Base-by-base conservation (phyloP, 2,329 filamentous ascomycete species). In the Ophiostoma perfectum region DNA sequence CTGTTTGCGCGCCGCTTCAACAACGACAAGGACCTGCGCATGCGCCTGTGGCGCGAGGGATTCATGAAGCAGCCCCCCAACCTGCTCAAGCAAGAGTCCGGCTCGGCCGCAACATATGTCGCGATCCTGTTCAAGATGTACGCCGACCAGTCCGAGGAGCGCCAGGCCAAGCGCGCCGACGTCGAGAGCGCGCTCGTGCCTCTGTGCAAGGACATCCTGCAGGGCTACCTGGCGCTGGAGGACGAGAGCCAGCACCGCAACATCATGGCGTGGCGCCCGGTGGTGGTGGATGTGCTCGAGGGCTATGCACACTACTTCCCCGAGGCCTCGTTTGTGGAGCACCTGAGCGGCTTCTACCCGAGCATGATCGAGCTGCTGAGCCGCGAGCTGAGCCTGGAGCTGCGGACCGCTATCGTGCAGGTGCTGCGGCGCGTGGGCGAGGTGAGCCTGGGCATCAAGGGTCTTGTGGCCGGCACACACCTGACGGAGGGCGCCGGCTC, bases 51-150 rank as follows among this genome's bases (percentile, higher is more conserved):
- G 92, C 86, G 93, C 66, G 95, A 99, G 77, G 95, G 96, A 0
- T 99, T 99, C 83, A 99, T 99, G 95, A 97, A 96, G 80, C 95
- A 99, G 77, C 94, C 95, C 16, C 95, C 95, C 2, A 99, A 99
- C 75, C 83, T 99, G 12, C 85, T 99, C 42, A 99, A 99, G 81
- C 95, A 99, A 77, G 95, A 99, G 80, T 92, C 88, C 70, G 94
- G 95, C 55, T 91, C 90, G 68, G 95, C 95, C 0, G 91, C 92
- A 2, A 97, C 96, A 1, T 99, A 99, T 77, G 92, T 99, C 47
- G 90, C 90, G 71, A 99, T 99, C 72, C 81, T 99, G 41, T 92
- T 99, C 80, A 86, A 95, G 65, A 99, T 99, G 95, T 99, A 97
- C 78, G 90, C 92, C 64, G 95, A 99, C 75, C 89, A 90, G 70